phyloP scores from a whole-genome alignment of 2,329 filamentous ascomycete species.

The Xylaria sp. region DNA sequence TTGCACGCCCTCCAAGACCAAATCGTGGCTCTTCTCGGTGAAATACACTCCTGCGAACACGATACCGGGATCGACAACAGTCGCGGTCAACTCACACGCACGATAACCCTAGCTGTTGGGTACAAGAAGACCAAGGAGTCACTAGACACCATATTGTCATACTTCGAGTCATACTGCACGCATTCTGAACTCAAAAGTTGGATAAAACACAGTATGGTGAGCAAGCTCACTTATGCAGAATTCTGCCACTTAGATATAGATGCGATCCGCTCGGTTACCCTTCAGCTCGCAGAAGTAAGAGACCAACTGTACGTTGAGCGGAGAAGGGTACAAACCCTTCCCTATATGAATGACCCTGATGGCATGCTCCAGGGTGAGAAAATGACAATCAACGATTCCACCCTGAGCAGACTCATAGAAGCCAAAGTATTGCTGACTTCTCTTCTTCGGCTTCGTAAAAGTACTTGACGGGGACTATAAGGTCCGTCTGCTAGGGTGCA shows the following conservation, averaged over 20 bases:
- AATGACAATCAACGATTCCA: slow-evolving; percentile 5
- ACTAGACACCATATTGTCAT: slow-evolving; percentile 32
- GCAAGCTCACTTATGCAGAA: slow-evolving; percentile 40
- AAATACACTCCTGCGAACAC: slow-evolving; percentile 30
- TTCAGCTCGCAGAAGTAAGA: slow-evolving; percentile 41
- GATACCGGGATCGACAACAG: slow-evolving; percentile 7
- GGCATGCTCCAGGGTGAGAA: neutral
- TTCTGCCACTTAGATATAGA: slow-evolving; percentile 43
- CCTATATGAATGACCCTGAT: slow-evolving; percentile 35
- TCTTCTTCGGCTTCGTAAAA: slow-evolving; percentile 23
- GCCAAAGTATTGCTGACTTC: slow-evolving; percentile 31
- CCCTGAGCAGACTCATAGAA: slow-evolving; percentile 22
- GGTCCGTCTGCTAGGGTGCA: neutral
- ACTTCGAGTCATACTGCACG: too few relatives aligned
- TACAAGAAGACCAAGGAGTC: slow-evolving; percentile 38
- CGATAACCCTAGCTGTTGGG: slow-evolving; percentile 18
- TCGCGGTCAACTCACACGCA: slow-evolving; percentile 5
- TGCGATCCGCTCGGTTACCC: slow-evolving; percentile 41
- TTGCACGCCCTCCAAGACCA: slow-evolving; percentile 44
- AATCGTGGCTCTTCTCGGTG: slow-evolving; percentile 37
- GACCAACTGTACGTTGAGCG: slow-evolving; percentile 37
- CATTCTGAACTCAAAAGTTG: too few relatives aligned
- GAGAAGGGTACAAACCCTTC: neutral
- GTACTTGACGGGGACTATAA: neutral
- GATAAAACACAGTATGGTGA: slow-evolving; percentile 31